Percentiles rank a stretch among this genome's conserved stretches.
Conservation (phyloP, 345 rosid species). For the Corchorus capsularis region DNA sequence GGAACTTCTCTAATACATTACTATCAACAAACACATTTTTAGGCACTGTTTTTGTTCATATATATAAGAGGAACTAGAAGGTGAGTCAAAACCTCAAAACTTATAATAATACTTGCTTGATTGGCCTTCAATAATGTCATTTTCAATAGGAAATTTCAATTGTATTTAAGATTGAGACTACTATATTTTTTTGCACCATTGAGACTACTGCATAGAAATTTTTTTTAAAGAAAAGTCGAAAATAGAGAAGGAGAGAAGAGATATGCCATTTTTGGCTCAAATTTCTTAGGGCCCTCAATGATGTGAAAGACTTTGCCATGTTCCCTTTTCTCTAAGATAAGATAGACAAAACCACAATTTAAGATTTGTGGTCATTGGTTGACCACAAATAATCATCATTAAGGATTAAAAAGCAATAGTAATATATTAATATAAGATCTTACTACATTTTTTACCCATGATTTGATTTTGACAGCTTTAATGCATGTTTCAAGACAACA, state of each 20-base stretch:
- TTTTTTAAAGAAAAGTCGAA: not conserved
- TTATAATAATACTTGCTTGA: not conserved
- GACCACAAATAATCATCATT: not conserved
- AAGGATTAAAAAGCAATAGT: not conserved
- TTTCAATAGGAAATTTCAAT: not conserved
- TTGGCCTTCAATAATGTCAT: not conserved
- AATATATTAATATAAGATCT: not conserved
- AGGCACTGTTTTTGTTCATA: not conserved
- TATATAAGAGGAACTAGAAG: too few species aligned
- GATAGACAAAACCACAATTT: not conserved
- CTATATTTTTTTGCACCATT: not conserved
- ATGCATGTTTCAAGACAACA: not conserved
- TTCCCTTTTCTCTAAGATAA: not conserved
- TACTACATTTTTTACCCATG: not conserved
- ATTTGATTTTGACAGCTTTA: not conserved
- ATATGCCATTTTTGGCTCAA: not conserved
- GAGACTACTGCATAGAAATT: not conserved
- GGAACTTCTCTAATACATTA: not conserved
- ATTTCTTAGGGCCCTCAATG: not conserved
- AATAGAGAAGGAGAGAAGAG: not conserved
- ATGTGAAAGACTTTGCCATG: not conserved
- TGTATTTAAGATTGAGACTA: not conserved
- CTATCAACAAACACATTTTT: too few species aligned
- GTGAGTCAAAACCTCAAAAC: not conserved
- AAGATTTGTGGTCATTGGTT: conserved; percentile 3